Evolutionary conservation across 2,329 filamentous ascomycete species (phyloP), one percentile per base, ranked within the genome.

Genomic region (Emmonsia crescens): DNA sequence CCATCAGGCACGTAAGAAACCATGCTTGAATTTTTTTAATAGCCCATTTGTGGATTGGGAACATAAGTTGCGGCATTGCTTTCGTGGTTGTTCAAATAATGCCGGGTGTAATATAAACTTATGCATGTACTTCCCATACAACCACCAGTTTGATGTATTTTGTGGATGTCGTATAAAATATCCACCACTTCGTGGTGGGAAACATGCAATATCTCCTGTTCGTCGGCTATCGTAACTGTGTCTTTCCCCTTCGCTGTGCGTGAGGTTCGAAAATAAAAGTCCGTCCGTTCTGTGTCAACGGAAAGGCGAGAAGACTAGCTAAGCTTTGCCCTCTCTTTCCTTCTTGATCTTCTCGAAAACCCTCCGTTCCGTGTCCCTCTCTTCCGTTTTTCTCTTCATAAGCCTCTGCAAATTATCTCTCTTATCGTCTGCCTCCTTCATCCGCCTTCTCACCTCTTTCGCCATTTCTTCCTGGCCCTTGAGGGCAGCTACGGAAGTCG

Each of bases 371-470:
- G 70, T 75, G 59, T 77, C 73, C 40, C 74, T 68, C 62, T 77
- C 75, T 62, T 76, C 76, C 14, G 70, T 69, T 64, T 77, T 77
- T 65, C 76, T 76, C 60, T 77, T 74, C 65, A 77, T 73, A 3
- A 71, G 69, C 56, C 70, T 74, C 61, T 76, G 75, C 0, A 77
- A 67, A 55, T 74, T 68, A 46, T 74, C 74, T 56, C 68, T 71
- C 61, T 76, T 77, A 60, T 70, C 71, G 40, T 74, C 71, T 3
- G 70, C 68, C 40, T 74, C 73, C 59, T 75, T 69, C 29, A 77
- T 69, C 49, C 70, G 72, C 61, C 69, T 67, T 62, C 71, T 75
- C 36, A 72, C 71, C 65, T 77, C 74, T 60, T 69, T 73, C 24
- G 73, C 74, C 8, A 68, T 65, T 54, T 73, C 67, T 59, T 75